Base-by-base conservation (phyloP, 805 yeast genomes). In the Wickerhamomyces chambardii region DNA sequence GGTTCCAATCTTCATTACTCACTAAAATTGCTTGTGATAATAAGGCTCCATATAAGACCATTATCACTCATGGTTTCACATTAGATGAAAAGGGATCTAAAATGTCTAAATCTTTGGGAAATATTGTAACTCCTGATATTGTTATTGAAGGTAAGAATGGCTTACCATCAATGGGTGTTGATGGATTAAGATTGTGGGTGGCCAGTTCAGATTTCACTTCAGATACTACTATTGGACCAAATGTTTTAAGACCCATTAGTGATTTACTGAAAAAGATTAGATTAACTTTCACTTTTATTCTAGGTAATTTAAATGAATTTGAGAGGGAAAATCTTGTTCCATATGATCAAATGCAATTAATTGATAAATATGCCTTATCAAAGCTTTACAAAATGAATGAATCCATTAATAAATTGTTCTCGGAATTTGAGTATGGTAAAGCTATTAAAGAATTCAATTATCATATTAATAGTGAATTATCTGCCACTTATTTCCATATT, bases 1-100 rank as follows among this genome's bases (percentile, higher is more conserved):
- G 99, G 99, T 92, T 92, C 55, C 99, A 92, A 61, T 84, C 95
- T 24, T 86, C 96, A 1, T 60, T 92, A 19, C 62, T 92, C 38
- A 87, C 94, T 17, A 83, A 77, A 49, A 70, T 86, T 17, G 83
- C 82, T 4, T 58, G 45, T 7, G 28, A 32, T 2, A 47, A 59
- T 14, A 37, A 30, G 1, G 75, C 84, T 0, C 97, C 98, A 0
- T 92, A 73, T 57, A 70, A 70, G 40, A 66, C 70, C 17, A 72
- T 92, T 27, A 70, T 92, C 19, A 92, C 98, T 0, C 98, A 92
- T 56, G 99, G 99, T 0, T 92, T 92, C 52, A 81, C 84, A 0
- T 61, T 92, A 40, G 98, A 92, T 59, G 85, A 77, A 44, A 73
- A 78, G 41, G 90, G 92, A 15, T 70, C 71, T 37, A 92, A 92